Conservation (phyloP, 192 early-diverging fungal species). For the Chytriomyces sp. region DNA sequence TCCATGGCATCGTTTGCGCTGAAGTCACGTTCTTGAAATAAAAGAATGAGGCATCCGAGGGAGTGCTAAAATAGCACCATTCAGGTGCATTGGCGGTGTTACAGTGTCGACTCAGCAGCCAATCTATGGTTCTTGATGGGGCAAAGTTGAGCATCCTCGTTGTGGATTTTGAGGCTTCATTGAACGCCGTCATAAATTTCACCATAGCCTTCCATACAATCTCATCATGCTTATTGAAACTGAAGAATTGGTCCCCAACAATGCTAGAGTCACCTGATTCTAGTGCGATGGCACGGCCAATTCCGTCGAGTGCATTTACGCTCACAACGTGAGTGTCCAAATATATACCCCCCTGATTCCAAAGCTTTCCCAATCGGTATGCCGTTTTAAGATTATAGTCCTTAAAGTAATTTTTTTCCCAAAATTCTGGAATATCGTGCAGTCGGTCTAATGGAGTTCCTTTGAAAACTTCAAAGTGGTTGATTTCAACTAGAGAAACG, state of each 20-base stretch:
- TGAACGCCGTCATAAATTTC: constrained; percentile 39
- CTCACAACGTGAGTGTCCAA: constrained; percentile 41
- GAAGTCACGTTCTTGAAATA: neutral
- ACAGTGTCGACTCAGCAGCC: neutral
- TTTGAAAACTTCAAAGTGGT: constrained; percentile 7
- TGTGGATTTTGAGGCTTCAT: neutral
- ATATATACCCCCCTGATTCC: constrained; percentile 37
- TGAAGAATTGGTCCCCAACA: constrained; percentile 35
- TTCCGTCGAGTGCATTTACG: constrained; percentile 29
- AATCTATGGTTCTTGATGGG: neutral
- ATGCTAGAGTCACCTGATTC: constrained; percentile 21
- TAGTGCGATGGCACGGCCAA: constrained; percentile 27
- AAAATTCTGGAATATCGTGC: neutral
- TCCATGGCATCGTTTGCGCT: neutral
- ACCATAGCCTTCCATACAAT: constrained; percentile 42
- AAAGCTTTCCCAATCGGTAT: constrained; percentile 33
- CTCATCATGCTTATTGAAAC: constrained; percentile 30
- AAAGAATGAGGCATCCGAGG: neutral
- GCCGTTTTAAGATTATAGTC: constrained; percentile 43
- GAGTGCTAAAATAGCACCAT: neutral
- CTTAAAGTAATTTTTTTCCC: no score
- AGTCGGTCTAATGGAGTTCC: constrained; percentile 27
- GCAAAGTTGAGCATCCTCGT: neutral
- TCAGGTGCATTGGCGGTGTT: neutral
- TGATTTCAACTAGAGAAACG: constrained; percentile 1